These are phyloP conservation scores for Camelina sativa DNA, from an alignment of 345 rosid genomes.

Conservation along the genomic window DNA sequence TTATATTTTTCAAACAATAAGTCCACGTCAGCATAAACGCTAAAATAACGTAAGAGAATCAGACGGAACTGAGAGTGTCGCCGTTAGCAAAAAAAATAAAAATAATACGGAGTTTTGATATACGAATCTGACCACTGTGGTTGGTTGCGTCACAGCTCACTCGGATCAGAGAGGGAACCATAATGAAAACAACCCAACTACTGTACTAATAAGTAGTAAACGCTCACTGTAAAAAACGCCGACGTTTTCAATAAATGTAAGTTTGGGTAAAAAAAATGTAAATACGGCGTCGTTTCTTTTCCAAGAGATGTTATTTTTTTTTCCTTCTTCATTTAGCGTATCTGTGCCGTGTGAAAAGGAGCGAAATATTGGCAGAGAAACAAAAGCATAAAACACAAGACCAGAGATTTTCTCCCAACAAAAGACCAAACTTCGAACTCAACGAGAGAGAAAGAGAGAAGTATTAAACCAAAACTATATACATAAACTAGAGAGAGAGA, in stretches of 20 bases:
- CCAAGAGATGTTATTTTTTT: neutral
- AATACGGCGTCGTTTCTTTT: slow-evolving; percentile 27
- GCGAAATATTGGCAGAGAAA: slow-evolving; percentile 21
- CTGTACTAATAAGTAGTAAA: slow-evolving; percentile 19
- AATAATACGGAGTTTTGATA: neutral
- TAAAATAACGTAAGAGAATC: slow-evolving; percentile 17
- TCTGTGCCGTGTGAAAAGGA: slow-evolving; percentile 41
- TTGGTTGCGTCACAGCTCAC: slow-evolving; percentile 44
- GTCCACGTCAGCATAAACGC: slow-evolving; percentile 16
- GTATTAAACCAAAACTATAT: neutral
- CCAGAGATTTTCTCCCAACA: slow-evolving; percentile 41
- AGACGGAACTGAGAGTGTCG: slow-evolving; percentile 40
- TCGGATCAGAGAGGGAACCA: neutral
- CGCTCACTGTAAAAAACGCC: slow-evolving; percentile 24
- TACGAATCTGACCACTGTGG: slow-evolving; percentile 12
- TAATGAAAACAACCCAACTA: slow-evolving; percentile 1
- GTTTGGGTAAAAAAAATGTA: neutral
- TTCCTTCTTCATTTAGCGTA: no score
- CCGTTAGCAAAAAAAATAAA: neutral
- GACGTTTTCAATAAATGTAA: slow-evolving; percentile 2
- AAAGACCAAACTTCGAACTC: slow-evolving; percentile 41
- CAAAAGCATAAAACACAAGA: slow-evolving; percentile 14
- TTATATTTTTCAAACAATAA: no score
- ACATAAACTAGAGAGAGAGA: slow-evolving; percentile 7
- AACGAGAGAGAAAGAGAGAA: slow-evolving; percentile 30